Percentiles rank a stretch among this genome's conserved stretches.
Conservation (phyloP, 2,329 filamentous ascomycete species). For the Leptographium galeiforme region DNA sequence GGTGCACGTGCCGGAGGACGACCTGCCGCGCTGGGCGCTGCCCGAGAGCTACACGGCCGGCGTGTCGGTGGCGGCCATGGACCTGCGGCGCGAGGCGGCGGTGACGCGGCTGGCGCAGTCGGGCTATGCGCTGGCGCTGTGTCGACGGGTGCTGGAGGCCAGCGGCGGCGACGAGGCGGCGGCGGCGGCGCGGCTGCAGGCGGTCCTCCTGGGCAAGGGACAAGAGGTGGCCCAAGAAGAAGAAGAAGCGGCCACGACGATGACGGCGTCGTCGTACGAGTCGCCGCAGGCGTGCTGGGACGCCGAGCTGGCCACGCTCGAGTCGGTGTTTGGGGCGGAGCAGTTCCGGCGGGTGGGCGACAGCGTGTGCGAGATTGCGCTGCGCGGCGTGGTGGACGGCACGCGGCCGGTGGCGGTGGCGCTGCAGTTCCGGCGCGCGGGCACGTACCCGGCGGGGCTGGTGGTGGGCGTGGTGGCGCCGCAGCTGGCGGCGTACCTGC, state of each 20-base stretch:
- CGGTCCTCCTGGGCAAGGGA: conserved; percentile 39
- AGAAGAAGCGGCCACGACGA: neutral
- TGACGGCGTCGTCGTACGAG: conserved; percentile 19
- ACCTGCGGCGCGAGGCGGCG: conserved; percentile 67
- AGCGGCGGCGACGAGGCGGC: conserved; percentile 58
- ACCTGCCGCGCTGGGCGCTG: conserved; percentile 82
- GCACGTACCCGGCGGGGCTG: conserved; percentile 57
- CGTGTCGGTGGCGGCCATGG: conserved; percentile 69
- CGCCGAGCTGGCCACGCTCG: conserved; percentile 71
- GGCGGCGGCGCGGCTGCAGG: conserved; percentile 70
- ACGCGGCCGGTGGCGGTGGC: conserved; percentile 30
- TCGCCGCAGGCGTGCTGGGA: conserved; percentile 58
- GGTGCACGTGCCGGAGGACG: conserved; percentile 93
- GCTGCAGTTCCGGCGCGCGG: conserved; percentile 57
- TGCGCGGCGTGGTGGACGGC: conserved; percentile 39
- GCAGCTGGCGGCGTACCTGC: conserved; percentile 79
- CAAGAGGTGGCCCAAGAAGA: conserved; percentile 10
- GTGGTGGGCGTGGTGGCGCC: conserved; percentile 53
- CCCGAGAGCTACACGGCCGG: conserved; percentile 87
- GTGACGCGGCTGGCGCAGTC: conserved; percentile 70
- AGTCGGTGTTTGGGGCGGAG: conserved; percentile 68
- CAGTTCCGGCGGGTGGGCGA: conserved; percentile 48
- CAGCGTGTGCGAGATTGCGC: conserved; percentile 55
- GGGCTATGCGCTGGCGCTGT: conserved; percentile 78
- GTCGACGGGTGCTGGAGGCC: conserved; percentile 61